phyloP scores from a whole-genome alignment of 1,139 yeast species.

The Yamadazyma sp. region DNA sequence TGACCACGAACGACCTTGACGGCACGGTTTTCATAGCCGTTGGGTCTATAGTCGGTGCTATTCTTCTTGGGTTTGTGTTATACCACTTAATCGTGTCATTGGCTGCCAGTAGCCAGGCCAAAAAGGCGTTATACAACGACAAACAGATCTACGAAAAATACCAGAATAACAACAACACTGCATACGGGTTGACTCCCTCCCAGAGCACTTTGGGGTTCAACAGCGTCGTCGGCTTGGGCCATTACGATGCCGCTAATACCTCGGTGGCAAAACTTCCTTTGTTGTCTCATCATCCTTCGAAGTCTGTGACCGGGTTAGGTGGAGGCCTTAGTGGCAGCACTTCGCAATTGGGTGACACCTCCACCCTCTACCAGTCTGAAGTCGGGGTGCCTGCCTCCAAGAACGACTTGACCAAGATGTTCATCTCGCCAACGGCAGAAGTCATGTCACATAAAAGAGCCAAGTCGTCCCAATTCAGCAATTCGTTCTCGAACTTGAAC shows the following conservation, averaged over 20 bases:
- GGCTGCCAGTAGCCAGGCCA: constrained; percentile 41
- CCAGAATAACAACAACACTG: constrained; percentile 34
- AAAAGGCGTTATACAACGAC: constrained; percentile 31
- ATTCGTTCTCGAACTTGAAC: constrained; percentile 22
- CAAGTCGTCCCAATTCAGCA: constrained; percentile 22
- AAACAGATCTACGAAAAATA: constrained; percentile 39
- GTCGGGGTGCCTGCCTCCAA: constrained; percentile 33
- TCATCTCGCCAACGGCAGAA: constrained; percentile 79
- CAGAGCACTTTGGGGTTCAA: constrained; percentile 12
- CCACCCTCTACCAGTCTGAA: constrained; percentile 40
- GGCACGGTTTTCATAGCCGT: constrained; percentile 84
- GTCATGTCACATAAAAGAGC: constrained; percentile 52
- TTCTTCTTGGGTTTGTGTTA: constrained; percentile 45
- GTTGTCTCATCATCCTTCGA: constrained; percentile 25
- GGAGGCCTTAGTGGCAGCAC: constrained; percentile 12
- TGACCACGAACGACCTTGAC: constrained; percentile 50
- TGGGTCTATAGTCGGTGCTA: constrained; percentile 65
- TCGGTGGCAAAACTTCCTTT: constrained; percentile 40
- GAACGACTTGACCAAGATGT: constrained; percentile 52
- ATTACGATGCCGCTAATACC: constrained; percentile 14
- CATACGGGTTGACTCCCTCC: constrained; percentile 28
- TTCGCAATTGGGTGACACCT: constrained; percentile 37
- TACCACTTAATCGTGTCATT: constrained; percentile 39
- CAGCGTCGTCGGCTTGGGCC: too few relatives aligned
- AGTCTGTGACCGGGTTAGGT: constrained; percentile 19